These are phyloP conservation scores for Chiua virens DNA, from an alignment of 768 basidiomycete genomes.

Conservation along the genomic window DNA sequence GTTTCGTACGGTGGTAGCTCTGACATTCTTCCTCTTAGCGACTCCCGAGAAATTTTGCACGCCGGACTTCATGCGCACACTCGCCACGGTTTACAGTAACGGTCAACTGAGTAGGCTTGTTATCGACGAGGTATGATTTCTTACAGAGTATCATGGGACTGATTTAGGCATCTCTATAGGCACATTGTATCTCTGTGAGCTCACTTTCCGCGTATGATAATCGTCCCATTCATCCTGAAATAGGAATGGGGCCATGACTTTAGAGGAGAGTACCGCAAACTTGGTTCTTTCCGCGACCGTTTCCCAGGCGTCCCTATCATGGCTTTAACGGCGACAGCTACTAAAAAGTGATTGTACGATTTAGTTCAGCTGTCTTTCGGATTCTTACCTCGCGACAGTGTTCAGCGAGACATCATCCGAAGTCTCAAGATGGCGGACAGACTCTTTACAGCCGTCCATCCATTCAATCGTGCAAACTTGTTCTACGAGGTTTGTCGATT, in stretches of 20 bases:
- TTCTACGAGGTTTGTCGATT: slow-evolving; percentile 66
- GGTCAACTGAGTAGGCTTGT: slow-evolving; percentile 70
- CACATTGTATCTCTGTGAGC: slow-evolving; percentile 79
- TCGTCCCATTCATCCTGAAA: neutral
- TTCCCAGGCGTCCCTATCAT: slow-evolving; percentile 78
- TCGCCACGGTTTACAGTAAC: slow-evolving; percentile 52
- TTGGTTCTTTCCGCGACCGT: slow-evolving; percentile 67
- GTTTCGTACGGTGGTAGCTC: neutral
- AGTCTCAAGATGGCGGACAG: slow-evolving; percentile 62
- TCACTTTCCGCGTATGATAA: neutral
- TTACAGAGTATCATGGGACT: neutral
- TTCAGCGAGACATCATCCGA: slow-evolving; percentile 69
- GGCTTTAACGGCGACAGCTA: slow-evolving; percentile 86
- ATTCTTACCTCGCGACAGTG: slow-evolving; percentile 41
- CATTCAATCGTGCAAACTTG: slow-evolving; percentile 78
- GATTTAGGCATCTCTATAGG: slow-evolving; percentile 40
- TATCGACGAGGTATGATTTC: slow-evolving; percentile 66
- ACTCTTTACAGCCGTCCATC: slow-evolving; percentile 66
- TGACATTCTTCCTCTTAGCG: slow-evolving; percentile 39
- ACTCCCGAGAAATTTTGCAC: slow-evolving; percentile 75
- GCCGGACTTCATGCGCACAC: slow-evolving; percentile 49
- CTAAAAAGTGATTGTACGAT: slow-evolving; percentile 46
- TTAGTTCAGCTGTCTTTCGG: neutral
- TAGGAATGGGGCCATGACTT: slow-evolving; percentile 89
- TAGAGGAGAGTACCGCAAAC: slow-evolving; percentile 66